Base-by-base conservation (phyloP, 345 rosid species). In the Sisymbrium irio region DNA sequence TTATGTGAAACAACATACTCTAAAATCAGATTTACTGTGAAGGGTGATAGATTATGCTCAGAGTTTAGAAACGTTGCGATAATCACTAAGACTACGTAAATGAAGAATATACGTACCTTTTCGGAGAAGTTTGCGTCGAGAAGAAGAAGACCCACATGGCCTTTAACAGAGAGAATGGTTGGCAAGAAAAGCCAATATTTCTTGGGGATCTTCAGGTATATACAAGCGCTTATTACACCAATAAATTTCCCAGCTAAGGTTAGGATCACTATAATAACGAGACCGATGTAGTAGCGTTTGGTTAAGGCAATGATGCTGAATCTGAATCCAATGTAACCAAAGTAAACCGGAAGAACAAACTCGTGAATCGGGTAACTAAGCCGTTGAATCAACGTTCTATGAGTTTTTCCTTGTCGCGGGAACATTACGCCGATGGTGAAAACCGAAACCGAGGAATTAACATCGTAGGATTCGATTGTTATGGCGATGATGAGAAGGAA, bases 391-490 rank as follows among this genome's bases (percentile, higher is more conserved):
- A 94, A 70, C 6, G 98, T 94, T 60, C 97, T 62, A 4, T 83
- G 81, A 1, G 92, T 83, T 65, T 91, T 91, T 27, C 98, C 97
- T 74, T 87, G 89, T 64, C 95, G 75, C 2, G 98, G 98, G 81
- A 89, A 89, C 86, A 85, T 56, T 71, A 91, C 50, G 17, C 98
- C 98, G 3, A 88, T 61, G 47, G 88, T 27, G 77, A 88, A 94
- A 55, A 82, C 83, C 32, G 83, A 58, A 19, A 87, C 58, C 2
- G 83, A 61, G 46, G 88, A 81, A 55, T 78, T 89, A 11, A 58
- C 81, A 2, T 84, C 85, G 7, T 62, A 53, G 18, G 67, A 40
- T 77, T 94, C 97, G 9, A 77, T 76, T 7, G 81, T 9, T 18
- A 80, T 54, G 1, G 87, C 79, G 5, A 85, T 47, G 19, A 71